phyloP scores from a whole-genome alignment of 2,329 filamentous ascomycete species.

The Ophiostoma tasmaniense region DNA sequence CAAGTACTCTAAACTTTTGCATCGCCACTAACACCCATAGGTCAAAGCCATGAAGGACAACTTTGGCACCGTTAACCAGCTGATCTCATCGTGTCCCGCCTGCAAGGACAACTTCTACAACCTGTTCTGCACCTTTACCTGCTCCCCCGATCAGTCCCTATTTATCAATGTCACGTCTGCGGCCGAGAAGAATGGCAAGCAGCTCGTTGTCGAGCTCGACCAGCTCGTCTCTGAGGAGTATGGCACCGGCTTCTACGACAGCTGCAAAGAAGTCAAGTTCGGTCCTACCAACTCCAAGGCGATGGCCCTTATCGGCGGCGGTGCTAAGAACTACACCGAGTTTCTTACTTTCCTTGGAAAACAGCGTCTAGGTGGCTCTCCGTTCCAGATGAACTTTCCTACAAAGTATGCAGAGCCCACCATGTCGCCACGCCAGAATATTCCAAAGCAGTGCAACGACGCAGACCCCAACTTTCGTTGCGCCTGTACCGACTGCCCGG shows the following conservation, averaged over 20 bases:
- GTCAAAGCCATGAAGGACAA: constrained; percentile 74
- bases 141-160: constrained; percentile 89
- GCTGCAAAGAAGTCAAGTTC: constrained; percentile 98
- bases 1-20: background rate
- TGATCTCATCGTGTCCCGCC: constrained; percentile 89
- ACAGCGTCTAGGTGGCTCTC: constrained; percentile 83
- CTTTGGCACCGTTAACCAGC: constrained; percentile 74
- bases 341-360: constrained; percentile 89
- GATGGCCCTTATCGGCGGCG: constrained; percentile 93
- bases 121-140: constrained; percentile 95
- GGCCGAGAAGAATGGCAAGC: constrained; percentile 49
- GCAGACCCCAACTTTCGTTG: constrained; percentile 79
- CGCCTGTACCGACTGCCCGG: constrained; percentile 86
- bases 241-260: constrained; percentile 83
- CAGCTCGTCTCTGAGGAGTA: constrained; percentile 80
- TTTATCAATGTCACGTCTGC: constrained; percentile 88
- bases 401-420: constrained; percentile 50
- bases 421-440: constrained; percentile 66
- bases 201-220: constrained; percentile 78
- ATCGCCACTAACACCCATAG: constrained; percentile 33
- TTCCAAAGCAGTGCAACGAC: constrained; percentile 80
- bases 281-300: constrained; percentile 87
- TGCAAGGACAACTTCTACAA: constrained; percentile 99
- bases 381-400: constrained; percentile 96
- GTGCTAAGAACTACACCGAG: constrained; percentile 78